phyloP scores from a whole-genome alignment of 108 stramenopile species.

The Cylindrotheca fusiformis region DNA sequence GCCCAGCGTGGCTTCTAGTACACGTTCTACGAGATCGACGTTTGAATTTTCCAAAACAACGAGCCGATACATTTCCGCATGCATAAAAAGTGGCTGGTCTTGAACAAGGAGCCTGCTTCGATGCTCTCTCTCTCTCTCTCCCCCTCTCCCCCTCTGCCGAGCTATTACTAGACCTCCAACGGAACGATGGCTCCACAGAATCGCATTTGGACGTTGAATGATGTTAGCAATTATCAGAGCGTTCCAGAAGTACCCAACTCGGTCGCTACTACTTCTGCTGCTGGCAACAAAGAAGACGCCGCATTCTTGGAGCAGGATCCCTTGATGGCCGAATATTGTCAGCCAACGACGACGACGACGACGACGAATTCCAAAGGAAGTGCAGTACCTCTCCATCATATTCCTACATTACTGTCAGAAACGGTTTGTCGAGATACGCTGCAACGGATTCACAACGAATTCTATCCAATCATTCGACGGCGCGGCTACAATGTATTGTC shows the following conservation, averaged over 20 bases:
- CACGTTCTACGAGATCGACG: too few species aligned
- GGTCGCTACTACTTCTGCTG: neutral
- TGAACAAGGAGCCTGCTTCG: too few species aligned
- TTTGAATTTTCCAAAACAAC: too few species aligned
- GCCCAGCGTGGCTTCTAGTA: too few species aligned
- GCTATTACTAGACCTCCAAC: too few species aligned
- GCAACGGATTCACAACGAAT: conserved; percentile 60
- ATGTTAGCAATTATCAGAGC: neutral
- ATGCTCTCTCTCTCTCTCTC: too few species aligned
- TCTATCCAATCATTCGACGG: conserved; percentile 52
- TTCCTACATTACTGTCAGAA: conserved; percentile 46
- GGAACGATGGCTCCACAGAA: conserved; percentile 5
- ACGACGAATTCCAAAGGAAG: neutral
- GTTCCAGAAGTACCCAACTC: neutral
- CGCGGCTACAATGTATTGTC: conserved; percentile 62
- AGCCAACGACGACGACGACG: conserved; percentile 1
- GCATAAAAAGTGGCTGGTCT: too few species aligned
- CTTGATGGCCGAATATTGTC: conserved; percentile 2
- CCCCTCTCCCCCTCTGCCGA: too few species aligned
- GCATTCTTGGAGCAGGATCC: neutral
- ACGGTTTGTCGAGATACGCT: conserved; percentile 41
- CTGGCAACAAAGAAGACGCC: neutral
- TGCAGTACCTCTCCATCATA: conserved; percentile 24
- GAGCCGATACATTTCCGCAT: too few species aligned
- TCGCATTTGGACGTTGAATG: conserved; percentile 4